A percentile compares a stretch with the other conserved stretches of the same genome.
Evolutionary conservation across 2,329 filamentous ascomycete genomes (phyloP).

Genomic region (Hirsutella rhossiliensis): DNA sequence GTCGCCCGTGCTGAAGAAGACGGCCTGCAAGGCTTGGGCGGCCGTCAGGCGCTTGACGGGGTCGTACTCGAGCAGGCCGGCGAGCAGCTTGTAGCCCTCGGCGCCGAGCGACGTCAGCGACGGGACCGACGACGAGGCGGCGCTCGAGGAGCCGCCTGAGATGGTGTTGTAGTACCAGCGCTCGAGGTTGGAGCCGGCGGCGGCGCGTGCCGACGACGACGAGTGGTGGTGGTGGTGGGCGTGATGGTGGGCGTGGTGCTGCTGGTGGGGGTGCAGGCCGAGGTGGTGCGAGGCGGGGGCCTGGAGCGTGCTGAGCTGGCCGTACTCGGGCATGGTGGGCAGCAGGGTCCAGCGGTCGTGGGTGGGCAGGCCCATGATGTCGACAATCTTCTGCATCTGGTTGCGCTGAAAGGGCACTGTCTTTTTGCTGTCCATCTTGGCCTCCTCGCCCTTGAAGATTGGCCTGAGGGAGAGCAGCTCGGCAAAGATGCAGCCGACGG

Average conservation of each 20-base stretch:
- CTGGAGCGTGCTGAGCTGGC: conserved; percentile 50
- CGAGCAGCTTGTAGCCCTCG: conserved; percentile 73
- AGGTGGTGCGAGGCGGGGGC: conserved; percentile 36
- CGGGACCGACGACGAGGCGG: conserved; percentile 17
- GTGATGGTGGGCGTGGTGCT: conserved; percentile 18
- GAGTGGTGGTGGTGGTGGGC: conserved; percentile 15
- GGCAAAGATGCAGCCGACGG: conserved; percentile 94
- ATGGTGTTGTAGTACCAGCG: conserved; percentile 69
- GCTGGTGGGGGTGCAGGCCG: conserved; percentile 17
- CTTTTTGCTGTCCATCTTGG: conserved; percentile 98
- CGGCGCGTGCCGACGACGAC: conserved; percentile 1
- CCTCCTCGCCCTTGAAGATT: conserved; percentile 97
- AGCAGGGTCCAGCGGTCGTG: conserved; percentile 85
- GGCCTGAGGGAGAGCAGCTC: conserved; percentile 81
- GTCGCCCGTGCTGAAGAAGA: conserved; percentile 71
- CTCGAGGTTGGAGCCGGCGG: conserved; percentile 45
- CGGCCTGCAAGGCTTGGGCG: conserved; percentile 75
- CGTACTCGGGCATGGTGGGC: conserved; percentile 75
- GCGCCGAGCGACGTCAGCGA: conserved; percentile 50
- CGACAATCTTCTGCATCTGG: conserved; percentile 98
- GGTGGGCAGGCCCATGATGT: conserved; percentile 83
- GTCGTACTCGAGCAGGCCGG: conserved; percentile 82
- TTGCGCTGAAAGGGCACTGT: conserved; percentile 94
- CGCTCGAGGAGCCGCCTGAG: conserved; percentile 35
- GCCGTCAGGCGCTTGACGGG: conserved; percentile 81